Evolutionary conservation across 345 rosid genomes (phyloP).

Genomic region (Angophora floribunda): DNA sequence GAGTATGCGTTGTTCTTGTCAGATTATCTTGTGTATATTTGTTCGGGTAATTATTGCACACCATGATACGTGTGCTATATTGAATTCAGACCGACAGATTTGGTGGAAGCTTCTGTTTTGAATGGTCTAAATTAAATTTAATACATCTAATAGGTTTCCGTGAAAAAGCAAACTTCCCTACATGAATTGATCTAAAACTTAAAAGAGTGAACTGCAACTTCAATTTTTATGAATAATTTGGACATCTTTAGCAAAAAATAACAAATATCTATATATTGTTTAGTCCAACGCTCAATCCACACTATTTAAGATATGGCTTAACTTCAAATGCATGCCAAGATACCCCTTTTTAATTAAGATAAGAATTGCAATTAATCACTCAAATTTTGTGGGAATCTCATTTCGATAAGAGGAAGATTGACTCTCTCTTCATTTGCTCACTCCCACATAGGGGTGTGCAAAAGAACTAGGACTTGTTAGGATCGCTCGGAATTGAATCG

Average conservation of each 20-base stretch:
- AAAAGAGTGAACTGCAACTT: background rate
- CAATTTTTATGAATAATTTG: background rate
- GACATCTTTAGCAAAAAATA: background rate
- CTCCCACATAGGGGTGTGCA: too few relatives aligned
- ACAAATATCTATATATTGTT: background rate
- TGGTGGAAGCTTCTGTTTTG: background rate
- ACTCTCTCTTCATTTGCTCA: background rate
- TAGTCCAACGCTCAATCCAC: background rate
- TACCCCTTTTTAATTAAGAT: background rate
- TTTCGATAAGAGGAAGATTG: background rate
- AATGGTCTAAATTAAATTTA: background rate
- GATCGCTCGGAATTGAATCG: too few relatives aligned
- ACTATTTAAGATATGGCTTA: background rate
- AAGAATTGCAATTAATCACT: background rate
- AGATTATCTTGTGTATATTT: background rate
- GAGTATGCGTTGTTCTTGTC: too few relatives aligned
- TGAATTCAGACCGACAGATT: background rate
- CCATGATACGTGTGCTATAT: background rate
- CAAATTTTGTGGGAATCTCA: background rate
- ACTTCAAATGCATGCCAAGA: background rate
- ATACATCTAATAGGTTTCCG: background rate
- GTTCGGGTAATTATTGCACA: background rate
- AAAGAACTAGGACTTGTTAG: too few relatives aligned
- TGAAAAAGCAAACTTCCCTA: background rate
- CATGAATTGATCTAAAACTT: background rate